Evolutionary conservation across 805 yeast genomes (phyloP).

Genomic region (Nematodospora valgi): DNA sequence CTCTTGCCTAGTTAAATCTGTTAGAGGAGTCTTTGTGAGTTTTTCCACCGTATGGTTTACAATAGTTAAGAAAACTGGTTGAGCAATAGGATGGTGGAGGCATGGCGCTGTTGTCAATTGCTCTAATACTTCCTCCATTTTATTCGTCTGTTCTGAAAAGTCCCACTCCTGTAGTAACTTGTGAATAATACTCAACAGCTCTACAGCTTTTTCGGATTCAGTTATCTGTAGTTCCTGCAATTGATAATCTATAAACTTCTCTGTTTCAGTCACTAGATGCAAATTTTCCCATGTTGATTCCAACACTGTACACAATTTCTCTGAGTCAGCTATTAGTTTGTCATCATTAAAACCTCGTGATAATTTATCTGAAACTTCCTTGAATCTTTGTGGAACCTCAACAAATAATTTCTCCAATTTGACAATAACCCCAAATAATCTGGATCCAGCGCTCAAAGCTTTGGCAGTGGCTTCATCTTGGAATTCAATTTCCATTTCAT

Average conservation of each 20-base stretch:
- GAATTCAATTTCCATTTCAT: slow-evolving; percentile 13
- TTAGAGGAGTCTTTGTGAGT: neutral
- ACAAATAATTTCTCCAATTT: slow-evolving; percentile 2
- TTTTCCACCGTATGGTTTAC: neutral
- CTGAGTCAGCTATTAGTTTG: too few species aligned
- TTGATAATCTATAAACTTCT: too few species aligned
- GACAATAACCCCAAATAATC: neutral
- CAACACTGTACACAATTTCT: too few species aligned
- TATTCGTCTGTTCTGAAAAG: too few species aligned
- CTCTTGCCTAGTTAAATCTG: slow-evolving; percentile 3
- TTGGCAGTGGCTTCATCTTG: slow-evolving; percentile 1
- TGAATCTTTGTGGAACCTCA: slow-evolving; percentile 1
- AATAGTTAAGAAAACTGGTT: slow-evolving; percentile 1
- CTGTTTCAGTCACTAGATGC: too few species aligned
- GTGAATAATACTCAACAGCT: too few species aligned
- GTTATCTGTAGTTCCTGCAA: too few species aligned
- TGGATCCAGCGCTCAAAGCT: neutral
- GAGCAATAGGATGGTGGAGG: neutral
- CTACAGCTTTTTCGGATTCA: too few species aligned
- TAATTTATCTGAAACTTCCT: slow-evolving; percentile 1
- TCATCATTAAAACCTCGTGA: too few species aligned
- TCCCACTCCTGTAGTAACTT: too few species aligned
- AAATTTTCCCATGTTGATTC: too few species aligned
- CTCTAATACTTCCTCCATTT: too few species aligned
- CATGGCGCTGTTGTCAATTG: neutral